Conservation (phyloP, 108 stramenopile species). For the Cyclotella distinguenda region DNA sequence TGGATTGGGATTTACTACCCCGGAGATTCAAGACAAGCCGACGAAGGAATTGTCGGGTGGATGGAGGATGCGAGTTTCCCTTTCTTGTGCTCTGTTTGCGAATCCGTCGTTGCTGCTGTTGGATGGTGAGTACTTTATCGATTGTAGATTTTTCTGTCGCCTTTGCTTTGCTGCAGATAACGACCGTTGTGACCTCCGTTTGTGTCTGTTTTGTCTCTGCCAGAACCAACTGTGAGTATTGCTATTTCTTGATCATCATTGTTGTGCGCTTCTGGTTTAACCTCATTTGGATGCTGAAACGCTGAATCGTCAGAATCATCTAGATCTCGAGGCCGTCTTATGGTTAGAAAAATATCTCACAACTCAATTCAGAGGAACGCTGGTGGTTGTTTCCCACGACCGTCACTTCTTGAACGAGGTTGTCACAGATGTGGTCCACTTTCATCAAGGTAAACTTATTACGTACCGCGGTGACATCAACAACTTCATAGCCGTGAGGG, state of each 20-base stretch:
- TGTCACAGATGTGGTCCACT: conserved; percentile 88
- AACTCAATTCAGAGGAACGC: conserved; percentile 66
- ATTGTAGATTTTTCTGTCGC: neutral
- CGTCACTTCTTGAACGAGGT: conserved; percentile 88
- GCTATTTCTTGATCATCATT: neutral
- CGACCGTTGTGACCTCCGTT: neutral
- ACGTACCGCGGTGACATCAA: conserved; percentile 89
- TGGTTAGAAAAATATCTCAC: conserved; percentile 92
- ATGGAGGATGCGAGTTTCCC: conserved; percentile 95
- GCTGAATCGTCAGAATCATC: too few relatives aligned
- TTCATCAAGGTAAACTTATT: conserved; percentile 68
- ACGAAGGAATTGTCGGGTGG: conserved; percentile 86
- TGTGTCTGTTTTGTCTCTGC: neutral
- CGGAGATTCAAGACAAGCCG: conserved; percentile 80
- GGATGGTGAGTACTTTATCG: conserved; percentile 34
- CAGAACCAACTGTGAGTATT: conserved; percentile 17
- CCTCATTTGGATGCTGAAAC: conserved; percentile 78
- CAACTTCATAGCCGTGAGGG: conserved; percentile 75
- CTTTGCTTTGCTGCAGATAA: neutral
- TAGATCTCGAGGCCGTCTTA: conserved; percentile 41
- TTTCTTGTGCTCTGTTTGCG: conserved; percentile 90
- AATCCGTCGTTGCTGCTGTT: conserved; percentile 75
- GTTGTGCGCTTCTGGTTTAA: neutral
- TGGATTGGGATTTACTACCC: conserved; percentile 82
- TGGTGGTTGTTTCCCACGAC: conserved; percentile 93